phyloP scores from a whole-genome alignment of 2,329 filamentous ascomycete species.

The Colletotrichum graminicola region DNA sequence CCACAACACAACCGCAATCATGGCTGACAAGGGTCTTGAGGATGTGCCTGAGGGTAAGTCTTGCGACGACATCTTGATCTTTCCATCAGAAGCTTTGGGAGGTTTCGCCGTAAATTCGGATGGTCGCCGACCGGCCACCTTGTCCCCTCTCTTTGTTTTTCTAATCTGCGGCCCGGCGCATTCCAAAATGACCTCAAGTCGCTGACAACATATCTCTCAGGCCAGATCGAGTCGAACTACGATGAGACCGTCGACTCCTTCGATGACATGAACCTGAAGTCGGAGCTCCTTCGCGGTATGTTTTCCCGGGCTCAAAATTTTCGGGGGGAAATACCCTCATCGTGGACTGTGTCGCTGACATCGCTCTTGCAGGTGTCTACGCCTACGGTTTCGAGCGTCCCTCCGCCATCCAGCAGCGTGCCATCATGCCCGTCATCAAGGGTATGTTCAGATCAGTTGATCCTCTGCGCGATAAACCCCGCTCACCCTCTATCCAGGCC shows the following conservation, averaged over 20 bases:
- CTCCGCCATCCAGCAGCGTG: slow-evolving; percentile 99
- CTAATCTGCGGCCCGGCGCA: slow-evolving; percentile 11
- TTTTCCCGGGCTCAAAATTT: slow-evolving; percentile 40
- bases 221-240: slow-evolving; percentile 99
- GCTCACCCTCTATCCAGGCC: slow-evolving; percentile 66
- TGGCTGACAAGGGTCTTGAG: slow-evolving; percentile 99
- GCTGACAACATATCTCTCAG: slow-evolving; percentile 58
- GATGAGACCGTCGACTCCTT: slow-evolving; percentile 99
- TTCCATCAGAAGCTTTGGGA: not conserved
- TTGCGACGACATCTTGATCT: slow-evolving; percentile 2
- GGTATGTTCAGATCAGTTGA: slow-evolving; percentile 67
- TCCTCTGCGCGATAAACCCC: slow-evolving; percentile 12
- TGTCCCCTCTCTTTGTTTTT: slow-evolving; percentile 3
- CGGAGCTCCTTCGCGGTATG: slow-evolving; percentile 91
- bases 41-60: slow-evolving; percentile 84
- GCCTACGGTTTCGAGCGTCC: slow-evolving; percentile 99
- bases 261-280: slow-evolving; percentile 97
- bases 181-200: slow-evolving; percentile 41
- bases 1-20: slow-evolving; percentile 80
- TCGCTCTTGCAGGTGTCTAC: slow-evolving; percentile 78
- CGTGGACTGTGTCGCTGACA: slow-evolving; percentile 22
- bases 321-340: slow-evolving; percentile 39
- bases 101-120: not conserved
- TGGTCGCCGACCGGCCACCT: slow-evolving; percentile 5
- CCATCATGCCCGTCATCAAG: slow-evolving; percentile 99